phyloP scores from a whole-genome alignment of 2,329 filamentous ascomycete species.

The Dactylellina cionopaga region DNA sequence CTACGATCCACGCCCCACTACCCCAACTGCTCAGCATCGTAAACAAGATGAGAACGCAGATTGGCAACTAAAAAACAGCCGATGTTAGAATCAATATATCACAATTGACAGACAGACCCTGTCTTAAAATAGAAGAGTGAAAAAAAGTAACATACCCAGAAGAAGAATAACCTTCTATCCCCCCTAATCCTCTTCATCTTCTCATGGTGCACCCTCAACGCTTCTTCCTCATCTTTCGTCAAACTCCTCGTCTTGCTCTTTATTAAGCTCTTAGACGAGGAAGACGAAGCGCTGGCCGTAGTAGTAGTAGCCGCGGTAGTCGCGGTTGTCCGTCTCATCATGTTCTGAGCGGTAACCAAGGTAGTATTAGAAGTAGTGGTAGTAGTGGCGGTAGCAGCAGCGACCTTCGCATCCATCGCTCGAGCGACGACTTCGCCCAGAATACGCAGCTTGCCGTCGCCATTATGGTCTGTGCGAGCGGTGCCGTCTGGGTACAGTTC shows the following conservation, averaged over 20 bases:
- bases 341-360: constrained; percentile 64
- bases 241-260: constrained; percentile 59
- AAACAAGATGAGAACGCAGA: constrained; percentile 60
- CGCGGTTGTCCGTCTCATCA: constrained; percentile 37
- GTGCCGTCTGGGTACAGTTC: constrained; percentile 74
- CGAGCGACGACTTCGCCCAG: constrained; percentile 69
- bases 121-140: not conserved
- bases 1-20: constrained; percentile 40
- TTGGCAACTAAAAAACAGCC: constrained; percentile 59
- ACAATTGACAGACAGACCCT: not conserved
- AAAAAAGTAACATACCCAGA: constrained; percentile 68
- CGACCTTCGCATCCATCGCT: constrained; percentile 69
- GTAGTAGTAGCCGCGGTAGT: constrained; percentile 22
- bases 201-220: constrained; percentile 70
- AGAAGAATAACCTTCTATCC: constrained; percentile 74
- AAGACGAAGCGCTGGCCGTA: constrained; percentile 28
- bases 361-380: too few relatives aligned
- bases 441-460: constrained; percentile 57
- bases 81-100: constrained; percentile 10
- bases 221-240: constrained; percentile 72
- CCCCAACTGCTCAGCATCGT: constrained; percentile 60
- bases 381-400: constrained; percentile 67
- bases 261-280: constrained; percentile 31
- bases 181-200: constrained; percentile 72
- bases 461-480: constrained; percentile 22